Conservation (phyloP, 1,284 basidiomycete species). For the Chondrostereum purpureum region DNA sequence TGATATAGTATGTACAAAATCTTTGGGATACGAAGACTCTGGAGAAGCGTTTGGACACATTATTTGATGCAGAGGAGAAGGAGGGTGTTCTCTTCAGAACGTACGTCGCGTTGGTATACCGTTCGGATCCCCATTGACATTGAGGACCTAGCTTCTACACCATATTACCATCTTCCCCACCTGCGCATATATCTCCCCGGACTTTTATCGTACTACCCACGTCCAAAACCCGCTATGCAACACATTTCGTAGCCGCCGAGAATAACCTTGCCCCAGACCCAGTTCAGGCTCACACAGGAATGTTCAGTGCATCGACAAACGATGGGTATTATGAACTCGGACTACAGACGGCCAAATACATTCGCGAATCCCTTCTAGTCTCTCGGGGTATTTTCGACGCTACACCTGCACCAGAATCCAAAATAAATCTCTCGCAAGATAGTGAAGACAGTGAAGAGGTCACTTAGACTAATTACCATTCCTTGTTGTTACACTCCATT, state of each 20-base stretch:
- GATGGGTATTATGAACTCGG: conserved; percentile 89
- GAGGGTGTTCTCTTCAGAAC: conserved; percentile 68
- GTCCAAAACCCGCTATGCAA: conserved; percentile 38
- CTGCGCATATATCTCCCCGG: conserved; percentile 44
- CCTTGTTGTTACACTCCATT: too few species aligned
- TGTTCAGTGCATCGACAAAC: conserved; percentile 82
- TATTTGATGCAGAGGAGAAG: conserved; percentile 54
- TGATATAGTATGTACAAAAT: conserved; percentile 74
- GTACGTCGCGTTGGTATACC: conserved; percentile 54
- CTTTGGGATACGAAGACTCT: conserved; percentile 78
- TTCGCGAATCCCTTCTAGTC: conserved; percentile 44
- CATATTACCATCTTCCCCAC: conserved; percentile 55
- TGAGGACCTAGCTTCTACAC: conserved; percentile 63
- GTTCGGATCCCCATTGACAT: conserved; percentile 6
- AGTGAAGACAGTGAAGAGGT: too few species aligned
- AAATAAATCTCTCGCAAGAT: too few species aligned
- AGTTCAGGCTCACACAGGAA: conserved; percentile 78
- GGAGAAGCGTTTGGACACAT: conserved; percentile 52
- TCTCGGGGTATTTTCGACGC: neutral
- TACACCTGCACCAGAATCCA: too few species aligned
- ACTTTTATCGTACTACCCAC: conserved; percentile 77
- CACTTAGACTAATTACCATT: too few species aligned
- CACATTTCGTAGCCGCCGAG: conserved; percentile 53
- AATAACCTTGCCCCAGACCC: conserved; percentile 75
- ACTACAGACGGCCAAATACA: conserved; percentile 51